A percentile compares a stretch with the other conserved stretches of the same genome.
phyloP scores from a whole-genome alignment of 345 rosid species.

The Eucalyptus microcorys region DNA sequence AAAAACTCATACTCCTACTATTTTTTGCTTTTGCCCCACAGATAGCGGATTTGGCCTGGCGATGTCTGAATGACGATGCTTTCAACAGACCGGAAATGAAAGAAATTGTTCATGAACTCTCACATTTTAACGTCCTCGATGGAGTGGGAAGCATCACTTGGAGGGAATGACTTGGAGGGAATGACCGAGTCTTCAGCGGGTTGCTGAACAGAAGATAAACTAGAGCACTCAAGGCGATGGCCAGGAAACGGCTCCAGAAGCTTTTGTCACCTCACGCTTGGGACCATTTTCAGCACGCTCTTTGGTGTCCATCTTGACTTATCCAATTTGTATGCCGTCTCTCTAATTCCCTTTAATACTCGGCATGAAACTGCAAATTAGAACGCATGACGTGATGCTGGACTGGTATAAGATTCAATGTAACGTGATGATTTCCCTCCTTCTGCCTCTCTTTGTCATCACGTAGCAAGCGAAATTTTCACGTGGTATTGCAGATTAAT shows the following conservation, averaged over 20 bases:
- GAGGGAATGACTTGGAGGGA: conserved; percentile 34
- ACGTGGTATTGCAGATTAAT: neutral
- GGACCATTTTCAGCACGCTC: neutral
- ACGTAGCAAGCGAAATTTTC: neutral
- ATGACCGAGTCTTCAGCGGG: conserved; percentile 46
- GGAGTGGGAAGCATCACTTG: conserved; percentile 58
- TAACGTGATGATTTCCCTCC: neutral
- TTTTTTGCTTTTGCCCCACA: neutral
- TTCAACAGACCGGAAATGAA: conserved; percentile 39
- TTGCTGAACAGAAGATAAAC: conserved; percentile 32
- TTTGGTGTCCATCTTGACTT: neutral
- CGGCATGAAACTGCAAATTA: neutral
- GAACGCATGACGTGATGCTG: neutral
- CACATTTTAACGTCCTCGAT: conserved; percentile 23
- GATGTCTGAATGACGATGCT: conserved; percentile 42
- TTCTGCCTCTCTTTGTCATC: neutral
- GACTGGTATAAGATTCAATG: neutral
- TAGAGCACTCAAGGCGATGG: neutral
- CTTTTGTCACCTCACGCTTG: neutral
- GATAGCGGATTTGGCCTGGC: conserved; percentile 40
- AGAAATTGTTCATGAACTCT: conserved; percentile 17
- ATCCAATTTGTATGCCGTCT: neutral
- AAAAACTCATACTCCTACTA: neutral
- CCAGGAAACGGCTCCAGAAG: neutral
- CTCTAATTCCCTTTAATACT: neutral